A percentile compares a stretch with the other conserved stretches of the same genome.
Conservation (phyloP, 208 protist genomes). For the Jaenimonas drosophilae region DNA sequence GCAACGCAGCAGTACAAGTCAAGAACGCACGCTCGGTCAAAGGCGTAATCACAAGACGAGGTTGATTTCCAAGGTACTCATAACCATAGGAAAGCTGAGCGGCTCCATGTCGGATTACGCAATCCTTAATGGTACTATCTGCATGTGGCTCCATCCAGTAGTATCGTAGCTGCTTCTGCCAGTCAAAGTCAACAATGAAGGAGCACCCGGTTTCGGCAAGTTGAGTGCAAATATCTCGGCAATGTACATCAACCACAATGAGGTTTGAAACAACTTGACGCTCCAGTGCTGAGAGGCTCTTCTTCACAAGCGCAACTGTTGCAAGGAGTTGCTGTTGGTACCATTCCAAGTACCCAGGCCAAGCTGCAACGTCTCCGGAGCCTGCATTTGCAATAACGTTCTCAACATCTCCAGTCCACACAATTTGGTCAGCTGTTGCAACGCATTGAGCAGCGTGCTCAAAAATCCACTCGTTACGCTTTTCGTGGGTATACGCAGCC, state of each 20-base stretch:
- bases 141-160: constrained; percentile 67
- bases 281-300: constrained; percentile 66
- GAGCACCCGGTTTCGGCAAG: constrained; percentile 40
- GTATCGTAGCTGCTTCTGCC: constrained; percentile 90
- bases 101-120: constrained; percentile 76
- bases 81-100: constrained; percentile 88
- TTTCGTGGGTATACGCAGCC: constrained; percentile 33
- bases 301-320: constrained; percentile 87
- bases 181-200: constrained; percentile 85
- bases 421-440: constrained; percentile 77
- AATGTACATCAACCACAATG: constrained; percentile 94
- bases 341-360: constrained; percentile 56
- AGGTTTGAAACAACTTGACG: constrained; percentile 86
- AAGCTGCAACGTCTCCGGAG: constrained; percentile 12
- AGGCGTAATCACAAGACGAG: constrained; percentile 94
- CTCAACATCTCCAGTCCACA: constrained; percentile 90
- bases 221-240: constrained; percentile 80
- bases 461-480: constrained; percentile 84
- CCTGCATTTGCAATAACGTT: constrained; percentile 29
- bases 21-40: constrained; percentile 93
- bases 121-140: constrained; percentile 31
- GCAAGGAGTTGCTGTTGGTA: constrained; percentile 72
- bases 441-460: constrained; percentile 89
- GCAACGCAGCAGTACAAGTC: constrained; percentile 88
- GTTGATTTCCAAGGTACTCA: constrained; percentile 93